Evolutionary conservation across 1,284 basidiomycete genomes (phyloP).

Genomic region (Apiotrichum mycotoxinovorans): DNA sequence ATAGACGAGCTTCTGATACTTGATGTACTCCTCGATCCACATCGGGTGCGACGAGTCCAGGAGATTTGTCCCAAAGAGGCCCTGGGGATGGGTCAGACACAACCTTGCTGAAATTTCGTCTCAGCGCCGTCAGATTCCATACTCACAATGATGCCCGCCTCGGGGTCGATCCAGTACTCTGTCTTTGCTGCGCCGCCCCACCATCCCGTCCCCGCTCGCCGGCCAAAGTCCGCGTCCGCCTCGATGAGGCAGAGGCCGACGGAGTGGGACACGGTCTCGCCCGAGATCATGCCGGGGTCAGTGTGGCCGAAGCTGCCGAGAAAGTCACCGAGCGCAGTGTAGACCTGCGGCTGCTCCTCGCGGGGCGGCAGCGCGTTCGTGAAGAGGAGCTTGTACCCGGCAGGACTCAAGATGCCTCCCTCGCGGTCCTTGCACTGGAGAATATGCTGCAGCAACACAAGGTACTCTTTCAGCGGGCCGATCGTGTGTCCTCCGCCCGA

Average conservation of each 20-base stretch:
- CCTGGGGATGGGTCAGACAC: constrained; percentile 10
- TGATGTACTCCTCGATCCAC: neutral
- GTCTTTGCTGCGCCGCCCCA: constrained; percentile 32
- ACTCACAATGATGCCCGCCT: constrained; percentile 21
- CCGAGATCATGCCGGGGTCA: constrained; percentile 7
- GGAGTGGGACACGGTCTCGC: constrained; percentile 10
- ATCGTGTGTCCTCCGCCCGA: constrained; percentile 37
- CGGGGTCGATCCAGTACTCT: constrained; percentile 26
- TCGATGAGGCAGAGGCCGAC: constrained; percentile 8
- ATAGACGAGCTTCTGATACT: neutral
- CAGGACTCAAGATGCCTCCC: constrained; percentile 21
- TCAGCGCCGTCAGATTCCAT: too few species aligned
- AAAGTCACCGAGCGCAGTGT: constrained; percentile 12
- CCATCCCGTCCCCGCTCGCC: constrained; percentile 15
- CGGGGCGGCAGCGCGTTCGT: constrained; percentile 17
- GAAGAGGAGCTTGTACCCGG: constrained; percentile 28
- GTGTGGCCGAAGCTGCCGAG: constrained; percentile 8
- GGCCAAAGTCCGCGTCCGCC: constrained; percentile 7
- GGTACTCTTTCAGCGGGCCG: constrained; percentile 35
- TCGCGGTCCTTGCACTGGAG: constrained; percentile 10
- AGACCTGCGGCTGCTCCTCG: constrained; percentile 8
- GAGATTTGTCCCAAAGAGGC: constrained; percentile 13
- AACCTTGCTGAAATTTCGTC: too few species aligned
- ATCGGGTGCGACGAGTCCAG: neutral
- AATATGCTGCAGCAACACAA: constrained; percentile 23